Evolutionary conservation across 306 rosid species (phyloP).

Genomic region (Carpinus viminea): DNA sequence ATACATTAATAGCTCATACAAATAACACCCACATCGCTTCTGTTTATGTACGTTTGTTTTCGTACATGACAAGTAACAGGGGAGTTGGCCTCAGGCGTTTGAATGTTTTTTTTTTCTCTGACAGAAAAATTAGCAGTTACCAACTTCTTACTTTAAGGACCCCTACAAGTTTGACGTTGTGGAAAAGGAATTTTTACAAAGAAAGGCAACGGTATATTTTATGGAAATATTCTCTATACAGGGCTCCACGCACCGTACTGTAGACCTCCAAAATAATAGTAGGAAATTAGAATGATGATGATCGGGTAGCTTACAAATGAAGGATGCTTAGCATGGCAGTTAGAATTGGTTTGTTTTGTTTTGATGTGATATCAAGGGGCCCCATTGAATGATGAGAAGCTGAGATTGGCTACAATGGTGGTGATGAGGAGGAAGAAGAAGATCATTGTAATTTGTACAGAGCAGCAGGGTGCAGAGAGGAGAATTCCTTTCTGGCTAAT

Average conservation of each 20-base stretch:
- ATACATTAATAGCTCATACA: slow-evolving; percentile 49
- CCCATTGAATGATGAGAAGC: background rate
- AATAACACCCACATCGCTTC: slow-evolving; percentile 35
- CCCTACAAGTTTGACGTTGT: slow-evolving; percentile 41
- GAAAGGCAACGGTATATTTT: background rate
- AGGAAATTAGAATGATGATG: background rate
- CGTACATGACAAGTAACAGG: background rate
- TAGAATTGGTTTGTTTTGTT: background rate
- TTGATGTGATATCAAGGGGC: background rate
- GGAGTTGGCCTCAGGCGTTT: background rate
- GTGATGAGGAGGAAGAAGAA: no score
- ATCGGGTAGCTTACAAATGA: background rate
- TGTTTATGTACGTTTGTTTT: background rate
- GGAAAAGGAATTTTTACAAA: slow-evolving; percentile 27
- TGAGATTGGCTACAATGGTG: background rate
- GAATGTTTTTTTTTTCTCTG: slow-evolving; percentile 6
- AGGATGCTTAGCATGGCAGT: background rate
- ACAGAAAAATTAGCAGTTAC: slow-evolving; percentile 43
- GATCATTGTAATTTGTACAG: background rate
- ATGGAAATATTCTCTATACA: background rate
- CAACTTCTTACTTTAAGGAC: slow-evolving; percentile 54
- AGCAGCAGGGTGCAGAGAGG: no score
- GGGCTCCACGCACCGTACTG: background rate
- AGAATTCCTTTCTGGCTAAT: no score
- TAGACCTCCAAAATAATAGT: background rate